Evolutionary conservation across 2,329 filamentous ascomycete genomes (phyloP).

Genomic region (Paracoccidioides lutzii): DNA sequence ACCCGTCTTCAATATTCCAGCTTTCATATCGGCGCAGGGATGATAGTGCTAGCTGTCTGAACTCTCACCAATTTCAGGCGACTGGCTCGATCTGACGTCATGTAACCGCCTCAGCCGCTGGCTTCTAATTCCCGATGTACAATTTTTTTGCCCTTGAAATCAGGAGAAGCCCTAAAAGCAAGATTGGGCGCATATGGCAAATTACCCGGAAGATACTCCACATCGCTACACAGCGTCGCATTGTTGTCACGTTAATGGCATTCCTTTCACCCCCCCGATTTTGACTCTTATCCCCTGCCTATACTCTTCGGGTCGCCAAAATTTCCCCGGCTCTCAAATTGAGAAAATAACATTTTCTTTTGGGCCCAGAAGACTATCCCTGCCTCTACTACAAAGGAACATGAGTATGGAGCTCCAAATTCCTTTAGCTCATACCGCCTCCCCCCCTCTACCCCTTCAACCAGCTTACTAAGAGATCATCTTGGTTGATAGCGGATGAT

Average conservation of each 20-base stretch:
- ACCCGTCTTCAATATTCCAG: background rate
- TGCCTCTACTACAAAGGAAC: background rate
- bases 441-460: background rate
- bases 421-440: background rate
- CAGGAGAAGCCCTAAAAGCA: background rate
- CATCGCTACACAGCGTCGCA: background rate
- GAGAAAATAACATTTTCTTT: too few relatives aligned
- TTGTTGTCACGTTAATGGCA: background rate
- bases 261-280: background rate
- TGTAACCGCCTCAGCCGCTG: background rate
- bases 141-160: background rate
- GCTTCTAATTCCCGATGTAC: background rate
- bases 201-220: background rate
- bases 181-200: background rate
- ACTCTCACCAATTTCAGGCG: background rate
- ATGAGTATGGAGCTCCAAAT: background rate
- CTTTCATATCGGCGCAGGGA: background rate
- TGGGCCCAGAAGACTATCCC: too few relatives aligned
- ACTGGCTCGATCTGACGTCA: background rate
- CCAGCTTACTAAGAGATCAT: background rate
- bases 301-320: background rate
- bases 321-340: background rate
- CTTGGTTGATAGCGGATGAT: background rate
- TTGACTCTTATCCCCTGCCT: background rate
- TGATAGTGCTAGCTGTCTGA: background rate